Evolutionary conservation across 768 basidiomycete species (phyloP), one percentile per base, ranked within the genome.

Genomic region (Macrolepiota fuliginosa): DNA sequence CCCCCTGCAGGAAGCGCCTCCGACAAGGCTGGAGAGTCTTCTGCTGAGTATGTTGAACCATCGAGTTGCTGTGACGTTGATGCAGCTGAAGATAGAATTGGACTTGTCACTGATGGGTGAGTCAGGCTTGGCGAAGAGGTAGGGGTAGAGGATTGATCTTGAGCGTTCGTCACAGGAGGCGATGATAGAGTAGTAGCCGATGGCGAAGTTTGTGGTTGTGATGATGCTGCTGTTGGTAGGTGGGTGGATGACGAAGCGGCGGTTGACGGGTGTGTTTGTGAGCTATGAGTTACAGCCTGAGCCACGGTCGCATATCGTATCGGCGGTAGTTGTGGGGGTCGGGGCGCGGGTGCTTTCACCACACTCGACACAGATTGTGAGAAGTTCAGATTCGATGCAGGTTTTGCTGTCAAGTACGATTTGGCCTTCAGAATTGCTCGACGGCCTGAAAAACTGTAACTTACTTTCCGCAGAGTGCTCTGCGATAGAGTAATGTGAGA

Each of bases 241-340:
- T 46, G 19, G 69, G 55, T n/a, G 71, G 69, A 62, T 40, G 71
- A 67, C 56, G 76, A 66, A 60, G 76, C 59, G 9, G 89, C 89
- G 9, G 86, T 88, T 19, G 69, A 0, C 83, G 73, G 65, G 55
- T 78, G 71, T 12, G 76, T 70, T 58, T 81, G 40, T 6, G 53
- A 49, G 45, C n/a, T 61, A 17, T 59, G 58, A 22, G 59, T 61
- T 27, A 82, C 76, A 2, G 81, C 81, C 13, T 94, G 95, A 2
- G 94, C 96, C 0, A 94, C 94, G n/a, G 93, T 86, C 35, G 96
- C 90, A 71, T 97, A 97, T 54, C 91, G 83, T 70, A 96, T 91
- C 12, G 94, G 90, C 47, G 93, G 90, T 60, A 92, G 73, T 22
- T 81, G 80, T 65, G 83, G 84, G 66, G 72, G 69, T 57, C 80